These are phyloP conservation scores for Colletotrichum eleusines DNA, from an alignment of 2,329 filamentous ascomycete genomes.

Conservation along the genomic window DNA sequence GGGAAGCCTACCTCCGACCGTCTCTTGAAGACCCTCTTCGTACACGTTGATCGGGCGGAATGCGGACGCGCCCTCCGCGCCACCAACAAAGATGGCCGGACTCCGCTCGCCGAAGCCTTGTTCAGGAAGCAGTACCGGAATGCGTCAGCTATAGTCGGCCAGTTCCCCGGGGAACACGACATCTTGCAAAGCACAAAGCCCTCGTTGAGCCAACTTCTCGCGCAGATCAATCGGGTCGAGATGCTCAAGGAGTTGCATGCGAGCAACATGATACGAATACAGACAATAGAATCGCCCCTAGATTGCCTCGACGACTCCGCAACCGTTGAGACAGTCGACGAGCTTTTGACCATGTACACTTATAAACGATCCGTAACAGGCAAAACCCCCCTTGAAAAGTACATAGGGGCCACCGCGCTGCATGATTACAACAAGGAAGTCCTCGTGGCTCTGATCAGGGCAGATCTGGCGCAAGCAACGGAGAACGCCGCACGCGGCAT, in stretches of 20 bases:
- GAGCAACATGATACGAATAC: not conserved
- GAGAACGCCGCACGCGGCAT: not conserved
- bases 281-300: not conserved
- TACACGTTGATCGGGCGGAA: not conserved
- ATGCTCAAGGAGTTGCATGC: slow-evolving; percentile 5
- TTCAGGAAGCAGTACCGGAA: not conserved
- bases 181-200: not conserved
- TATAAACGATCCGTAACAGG: not conserved
- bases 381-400: not conserved
- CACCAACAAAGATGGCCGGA: slow-evolving; percentile 1
- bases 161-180: not conserved
- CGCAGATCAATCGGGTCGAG: not conserved
- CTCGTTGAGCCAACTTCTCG: not conserved
- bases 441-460: not conserved
- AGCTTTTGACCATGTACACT: slow-evolving; percentile 9
- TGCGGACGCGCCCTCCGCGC: not conserved
- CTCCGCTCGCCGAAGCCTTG: slow-evolving; percentile 9
- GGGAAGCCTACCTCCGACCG: not conserved
- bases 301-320: not conserved
- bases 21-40: not conserved
- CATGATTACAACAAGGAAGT: not conserved
- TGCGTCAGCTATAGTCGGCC: not conserved
- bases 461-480: not conserved
- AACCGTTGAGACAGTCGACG: not conserved
- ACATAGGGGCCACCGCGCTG: not conserved